A percentile compares a stretch with the other conserved stretches of the same genome.
These are phyloP conservation scores for Paramecium sexaurelia DNA, from an alignment of 73 alveolate genomes.

Conservation along the genomic window DNA sequence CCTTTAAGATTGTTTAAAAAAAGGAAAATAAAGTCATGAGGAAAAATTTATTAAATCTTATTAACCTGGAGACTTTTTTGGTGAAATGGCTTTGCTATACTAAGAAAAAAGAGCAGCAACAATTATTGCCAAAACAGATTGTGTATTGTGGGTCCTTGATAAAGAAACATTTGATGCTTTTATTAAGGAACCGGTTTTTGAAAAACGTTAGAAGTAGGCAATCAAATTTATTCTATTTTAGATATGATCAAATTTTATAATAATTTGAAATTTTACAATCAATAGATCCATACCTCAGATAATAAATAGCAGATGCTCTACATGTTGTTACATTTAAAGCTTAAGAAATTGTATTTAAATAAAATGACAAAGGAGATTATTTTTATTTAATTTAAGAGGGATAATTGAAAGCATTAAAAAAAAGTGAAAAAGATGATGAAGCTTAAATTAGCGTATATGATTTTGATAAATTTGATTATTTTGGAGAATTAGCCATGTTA, in stretches of 20 bases:
- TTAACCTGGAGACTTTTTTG: conserved; percentile 79
- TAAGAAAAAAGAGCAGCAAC: conserved; percentile 93
- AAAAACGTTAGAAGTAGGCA: conserved; percentile 90
- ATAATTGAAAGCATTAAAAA: conserved; percentile 66
- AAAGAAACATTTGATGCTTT: conserved; percentile 90
- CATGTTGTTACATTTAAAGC: conserved; percentile 29
- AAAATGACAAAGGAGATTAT: conserved; percentile 77
- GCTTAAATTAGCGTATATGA: conserved; percentile 72
- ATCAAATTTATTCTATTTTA: conserved; percentile 67
- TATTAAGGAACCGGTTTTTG: conserved; percentile 87
- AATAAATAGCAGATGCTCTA: conserved; percentile 88
- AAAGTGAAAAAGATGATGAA: conserved; percentile 80
- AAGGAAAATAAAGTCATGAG: neutral
- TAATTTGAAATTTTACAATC: conserved; percentile 75
- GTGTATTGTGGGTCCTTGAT: conserved; percentile 86
- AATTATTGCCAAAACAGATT: conserved; percentile 80
- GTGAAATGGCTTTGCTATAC: conserved; percentile 90
- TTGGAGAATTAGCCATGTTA: conserved; percentile 97
- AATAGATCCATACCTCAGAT: conserved; percentile 85
- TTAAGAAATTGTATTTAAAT: conserved; percentile 57
- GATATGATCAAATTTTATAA: conserved; percentile 84
- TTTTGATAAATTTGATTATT: conserved; percentile 90
- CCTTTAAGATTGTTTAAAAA: conserved; percentile 75
- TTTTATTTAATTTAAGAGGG: conserved; percentile 87
- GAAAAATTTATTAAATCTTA: conserved; percentile 71